Base-by-base conservation (phyloP, 176 grass and related monocot species). In the Carex littledalei region DNA sequence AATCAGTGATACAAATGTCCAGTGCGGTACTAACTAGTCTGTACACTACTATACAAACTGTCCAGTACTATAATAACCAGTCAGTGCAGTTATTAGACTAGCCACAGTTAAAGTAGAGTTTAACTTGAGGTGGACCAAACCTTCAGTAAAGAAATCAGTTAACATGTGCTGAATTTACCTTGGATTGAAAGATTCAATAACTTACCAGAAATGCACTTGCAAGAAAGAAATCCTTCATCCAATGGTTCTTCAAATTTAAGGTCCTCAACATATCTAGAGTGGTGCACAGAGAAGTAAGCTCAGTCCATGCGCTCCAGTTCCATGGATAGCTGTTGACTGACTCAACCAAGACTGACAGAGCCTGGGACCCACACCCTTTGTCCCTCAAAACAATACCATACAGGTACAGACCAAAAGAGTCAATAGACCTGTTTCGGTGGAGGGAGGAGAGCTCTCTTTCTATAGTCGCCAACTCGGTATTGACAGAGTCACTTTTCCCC, bases 191-290 rank as follows among this genome's bases (percentile, higher is more conserved):
- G 17, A 74, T 24, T 68, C 29, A 26, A 22, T 39, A 45, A 83
- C 57, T 49, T 83, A 83, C 81, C 39, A 94, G 82, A 92, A 94
- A 91, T 78, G 91, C 88, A 90, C 87, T 91, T 63, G 97, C 90
- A 84, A 99, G 90, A 83, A 95, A 99, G 78, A 99, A 95, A 81
- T 99, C 97, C 83, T 99, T 99, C 93, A 99, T 96, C 97, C 97
- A 99, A 73, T 96, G 93, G 82, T 99, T 99, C 81, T 94, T 99
- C 55, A 99, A 69, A 88, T 89, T 92, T 85, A 99, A 88, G 52
- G 89, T 94, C 78, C 90, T 91, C 78, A 99, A 77, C 85, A 92
- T 87, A 35, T 99, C 93, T 75, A 87, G 87, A 15, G 85, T 94
- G 77, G 91, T 95, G 78, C 91, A 94, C 39, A 99, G 61, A 84